A percentile compares a stretch with the other conserved stretches of the same genome.
phyloP scores from a whole-genome alignment of 2,329 filamentous ascomycete genomes.

The Fusarium tanahbumbuense region DNA sequence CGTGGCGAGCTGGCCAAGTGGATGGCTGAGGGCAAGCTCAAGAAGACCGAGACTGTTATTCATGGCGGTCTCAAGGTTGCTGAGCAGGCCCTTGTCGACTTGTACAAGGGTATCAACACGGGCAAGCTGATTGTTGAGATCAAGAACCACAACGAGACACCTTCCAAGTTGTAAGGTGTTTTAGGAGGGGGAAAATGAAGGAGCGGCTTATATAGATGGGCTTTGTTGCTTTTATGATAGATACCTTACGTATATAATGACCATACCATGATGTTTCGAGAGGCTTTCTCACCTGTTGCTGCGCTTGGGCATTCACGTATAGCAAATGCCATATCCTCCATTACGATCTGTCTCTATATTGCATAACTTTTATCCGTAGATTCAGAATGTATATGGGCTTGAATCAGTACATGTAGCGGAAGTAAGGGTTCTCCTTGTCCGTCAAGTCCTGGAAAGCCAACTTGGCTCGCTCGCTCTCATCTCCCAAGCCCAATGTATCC shows the following conservation, averaged over 20 bases:
- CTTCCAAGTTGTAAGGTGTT: conserved; percentile 46
- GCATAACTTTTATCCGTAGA: background rate
- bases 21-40: conserved; percentile 77
- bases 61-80: conserved; percentile 74
- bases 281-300: too few species aligned
- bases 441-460: conserved; percentile 76
- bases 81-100: conserved; percentile 70
- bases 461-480: conserved; percentile 71
- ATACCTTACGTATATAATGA: conserved; percentile 34
- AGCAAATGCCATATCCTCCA: background rate
- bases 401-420: conserved; percentile 63
- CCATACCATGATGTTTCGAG: conserved; percentile 17
- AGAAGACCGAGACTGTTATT: conserved; percentile 78
- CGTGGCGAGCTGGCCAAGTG: conserved; percentile 73
- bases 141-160: conserved; percentile 48
- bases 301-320: background rate
- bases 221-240: conserved; percentile 15
- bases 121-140: conserved; percentile 63
- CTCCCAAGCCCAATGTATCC: conserved; percentile 56
- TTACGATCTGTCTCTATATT: background rate
- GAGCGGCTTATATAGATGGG: conserved; percentile 3
- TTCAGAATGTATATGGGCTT: background rate
- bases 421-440: conserved; percentile 75
- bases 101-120: conserved; percentile 78
- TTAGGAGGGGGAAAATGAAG: background rate